Evolutionary conservation across 2,329 filamentous ascomycete genomes (phyloP).

Genomic region (Teratosphaeria gauchensis): DNA sequence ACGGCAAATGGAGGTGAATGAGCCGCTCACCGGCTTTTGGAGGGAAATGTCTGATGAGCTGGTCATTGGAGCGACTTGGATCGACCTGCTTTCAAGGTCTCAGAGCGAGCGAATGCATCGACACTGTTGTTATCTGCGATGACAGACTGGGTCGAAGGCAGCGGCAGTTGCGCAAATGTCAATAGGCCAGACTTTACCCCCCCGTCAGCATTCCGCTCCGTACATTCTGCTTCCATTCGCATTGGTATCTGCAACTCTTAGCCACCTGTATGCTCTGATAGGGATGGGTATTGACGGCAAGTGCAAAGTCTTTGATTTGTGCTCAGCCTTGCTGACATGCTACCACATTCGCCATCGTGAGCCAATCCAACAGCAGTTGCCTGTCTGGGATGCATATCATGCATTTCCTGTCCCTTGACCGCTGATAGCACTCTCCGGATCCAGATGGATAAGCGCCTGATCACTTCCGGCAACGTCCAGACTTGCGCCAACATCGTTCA

Average conservation of each 20-base stretch:
- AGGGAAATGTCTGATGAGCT: neutral
- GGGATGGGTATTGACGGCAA: neutral
- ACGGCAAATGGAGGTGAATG: neutral
- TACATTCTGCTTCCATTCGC: too few species aligned
- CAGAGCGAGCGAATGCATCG: too few species aligned
- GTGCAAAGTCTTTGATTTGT: neutral
- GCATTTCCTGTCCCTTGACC: neutral
- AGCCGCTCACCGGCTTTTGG: neutral
- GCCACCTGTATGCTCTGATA: too few species aligned
- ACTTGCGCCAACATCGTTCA: constrained; percentile 9
- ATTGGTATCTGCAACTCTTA: too few species aligned
- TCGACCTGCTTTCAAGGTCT: neutral
- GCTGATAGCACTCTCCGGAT: neutral
- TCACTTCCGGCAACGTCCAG: constrained; percentile 9
- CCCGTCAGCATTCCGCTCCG: too few species aligned
- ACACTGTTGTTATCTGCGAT: too few species aligned
- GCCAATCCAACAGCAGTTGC: neutral
- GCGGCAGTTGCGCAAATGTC: too few species aligned
- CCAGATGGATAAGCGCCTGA: constrained; percentile 1
- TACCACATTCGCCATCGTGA: neutral
- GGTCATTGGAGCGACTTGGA: neutral
- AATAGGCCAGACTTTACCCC: too few species aligned
- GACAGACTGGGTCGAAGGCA: too few species aligned
- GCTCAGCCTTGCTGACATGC: neutral
- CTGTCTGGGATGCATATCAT: neutral